Conservation (phyloP, 2,329 filamentous ascomycete genomes). For the Penicillium sp. region DNA sequence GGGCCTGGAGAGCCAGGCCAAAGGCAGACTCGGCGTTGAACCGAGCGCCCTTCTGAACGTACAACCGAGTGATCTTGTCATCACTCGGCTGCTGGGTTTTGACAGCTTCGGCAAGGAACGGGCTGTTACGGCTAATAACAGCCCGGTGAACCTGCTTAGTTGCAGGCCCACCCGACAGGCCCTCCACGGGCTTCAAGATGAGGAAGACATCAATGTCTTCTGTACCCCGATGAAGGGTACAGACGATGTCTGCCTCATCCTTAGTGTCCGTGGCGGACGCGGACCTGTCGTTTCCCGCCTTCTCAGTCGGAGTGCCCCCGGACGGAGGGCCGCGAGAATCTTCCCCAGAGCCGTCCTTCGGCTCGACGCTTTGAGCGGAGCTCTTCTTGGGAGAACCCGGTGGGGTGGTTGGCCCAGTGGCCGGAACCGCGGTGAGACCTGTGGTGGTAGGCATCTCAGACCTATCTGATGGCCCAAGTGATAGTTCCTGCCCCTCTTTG, state of each 20-base stretch:
- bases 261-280: no score
- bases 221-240: no score
- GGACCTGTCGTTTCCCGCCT: not conserved
- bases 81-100: not conserved
- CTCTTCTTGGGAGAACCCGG: not conserved
- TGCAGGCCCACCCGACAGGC: not conserved
- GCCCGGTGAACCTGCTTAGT: not conserved
- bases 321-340: not conserved
- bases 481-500: not conserved
- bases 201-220: not conserved
- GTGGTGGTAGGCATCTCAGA: not conserved
- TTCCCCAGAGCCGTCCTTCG: not conserved
- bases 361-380: not conserved
- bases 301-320: not conserved
- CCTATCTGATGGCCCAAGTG: not conserved
- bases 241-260: not conserved
- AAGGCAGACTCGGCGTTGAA: constrained; percentile 1
- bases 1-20: not conserved
- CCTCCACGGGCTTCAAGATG: not conserved
- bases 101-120: constrained; percentile 2
- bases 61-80: not conserved
- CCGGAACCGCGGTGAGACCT: not conserved
- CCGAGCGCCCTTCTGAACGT: not conserved
- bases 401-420: not conserved
- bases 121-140: not conserved